Evolutionary conservation across 2,329 filamentous ascomycete species (phyloP).

Genomic region (Coniella vitis): DNA sequence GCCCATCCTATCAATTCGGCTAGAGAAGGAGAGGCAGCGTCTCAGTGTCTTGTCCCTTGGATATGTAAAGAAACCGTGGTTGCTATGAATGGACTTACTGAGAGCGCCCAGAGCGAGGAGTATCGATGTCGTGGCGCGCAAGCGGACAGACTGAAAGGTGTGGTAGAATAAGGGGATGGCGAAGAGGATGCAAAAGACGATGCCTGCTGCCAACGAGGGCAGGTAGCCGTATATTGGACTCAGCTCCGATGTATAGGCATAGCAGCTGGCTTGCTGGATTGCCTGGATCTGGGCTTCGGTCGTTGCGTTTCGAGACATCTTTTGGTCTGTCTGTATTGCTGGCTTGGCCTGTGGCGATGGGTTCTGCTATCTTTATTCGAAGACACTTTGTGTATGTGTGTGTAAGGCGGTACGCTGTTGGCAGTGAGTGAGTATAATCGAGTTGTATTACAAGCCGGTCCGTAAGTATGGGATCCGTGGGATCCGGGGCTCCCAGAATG

Average conservation of each 20-base stretch:
- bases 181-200: conserved; percentile 21
- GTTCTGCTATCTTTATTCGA: too few relatives aligned
- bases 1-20: conserved; percentile 42
- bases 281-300: background rate
- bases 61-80: background rate
- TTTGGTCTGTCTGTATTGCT: background rate
- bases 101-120: conserved; percentile 21
- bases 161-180: conserved; percentile 21
- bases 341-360: too few relatives aligned
- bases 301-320: background rate
- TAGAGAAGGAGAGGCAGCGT: conserved; percentile 11
- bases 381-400: too few relatives aligned
- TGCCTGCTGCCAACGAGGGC: conserved; percentile 21
- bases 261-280: background rate
- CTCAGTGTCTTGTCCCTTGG: background rate
- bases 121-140: conserved; percentile 19
- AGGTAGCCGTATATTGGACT: conserved; percentile 20
- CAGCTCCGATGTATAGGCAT: background rate
- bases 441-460: too few relatives aligned
- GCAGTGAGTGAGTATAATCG: too few relatives aligned
- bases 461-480: too few relatives aligned
- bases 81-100: conserved; percentile 15
- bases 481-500: too few relatives aligned
- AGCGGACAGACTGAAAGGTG: conserved; percentile 16
- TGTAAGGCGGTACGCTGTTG: too few relatives aligned